These are phyloP conservation scores for Fraxinus quadrangulata DNA, from an alignment of 257 asterid species.

Conservation along the genomic window DNA sequence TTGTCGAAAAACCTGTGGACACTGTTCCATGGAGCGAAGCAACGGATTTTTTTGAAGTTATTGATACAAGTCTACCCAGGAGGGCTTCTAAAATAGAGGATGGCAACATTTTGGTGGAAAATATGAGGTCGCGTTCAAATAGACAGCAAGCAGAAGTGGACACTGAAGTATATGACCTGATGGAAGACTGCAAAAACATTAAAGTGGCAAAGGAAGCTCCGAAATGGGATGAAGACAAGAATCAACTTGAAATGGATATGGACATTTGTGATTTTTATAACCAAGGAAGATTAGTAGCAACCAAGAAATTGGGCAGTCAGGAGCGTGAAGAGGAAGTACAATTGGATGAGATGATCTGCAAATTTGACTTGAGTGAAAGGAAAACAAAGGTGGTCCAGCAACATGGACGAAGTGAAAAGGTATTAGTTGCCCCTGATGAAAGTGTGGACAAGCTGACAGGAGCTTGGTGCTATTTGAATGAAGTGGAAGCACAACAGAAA, in stretches of 20 bases:
- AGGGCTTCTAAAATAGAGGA: slow-evolving; percentile 32
- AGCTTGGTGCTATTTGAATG: slow-evolving; percentile 34
- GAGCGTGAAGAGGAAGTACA: slow-evolving; percentile 34
- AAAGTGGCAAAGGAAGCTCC: slow-evolving; percentile 37
- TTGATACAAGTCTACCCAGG: slow-evolving; percentile 43
- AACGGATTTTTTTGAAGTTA: slow-evolving; percentile 65
- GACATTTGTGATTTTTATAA: slow-evolving; percentile 26
- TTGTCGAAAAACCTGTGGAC: slow-evolving; percentile 31
- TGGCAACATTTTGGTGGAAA: slow-evolving; percentile 31
- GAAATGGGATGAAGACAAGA: slow-evolving; percentile 35
- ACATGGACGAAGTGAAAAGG: slow-evolving; percentile 36
- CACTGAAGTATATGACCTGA: slow-evolving; percentile 32
- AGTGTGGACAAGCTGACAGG: slow-evolving; percentile 31
- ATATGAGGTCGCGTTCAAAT: slow-evolving; percentile 31
- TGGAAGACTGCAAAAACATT: slow-evolving; percentile 30
- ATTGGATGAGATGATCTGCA: slow-evolving; percentile 27
- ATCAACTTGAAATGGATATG: slow-evolving; percentile 28
- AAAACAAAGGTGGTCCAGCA: slow-evolving; percentile 32
- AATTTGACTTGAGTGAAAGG: slow-evolving; percentile 23
- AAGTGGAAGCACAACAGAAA: slow-evolving; percentile 30
- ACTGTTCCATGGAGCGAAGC: slow-evolving; percentile 69
- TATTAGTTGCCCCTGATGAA: slow-evolving; percentile 30
- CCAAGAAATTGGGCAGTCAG: slow-evolving; percentile 24
- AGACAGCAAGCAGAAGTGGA: slow-evolving; percentile 19
- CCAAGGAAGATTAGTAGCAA: slow-evolving; percentile 32